Evolutionary conservation across 106 monocot species (phyloP), one percentile per base, ranked within the genome.

Genomic region (Posidonia australis): DNA sequence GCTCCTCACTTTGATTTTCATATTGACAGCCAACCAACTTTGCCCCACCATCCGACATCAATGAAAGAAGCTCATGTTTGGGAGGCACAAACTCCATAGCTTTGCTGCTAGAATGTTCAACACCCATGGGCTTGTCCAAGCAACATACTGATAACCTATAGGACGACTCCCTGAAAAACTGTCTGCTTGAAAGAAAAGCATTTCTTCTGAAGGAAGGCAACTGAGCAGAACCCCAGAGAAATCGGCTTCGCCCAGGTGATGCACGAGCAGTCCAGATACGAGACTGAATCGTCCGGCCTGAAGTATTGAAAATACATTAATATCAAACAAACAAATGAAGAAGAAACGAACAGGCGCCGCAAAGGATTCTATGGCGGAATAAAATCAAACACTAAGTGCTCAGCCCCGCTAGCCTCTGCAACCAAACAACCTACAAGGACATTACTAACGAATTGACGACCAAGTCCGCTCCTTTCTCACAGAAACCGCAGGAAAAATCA

Each of bases 91-190:
- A 22, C 4, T 21, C 23, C 16, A 20, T 44, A 5, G 49, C 29
- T 51, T 4, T 28, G n/a, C 48, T 41, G 18, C 19, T 30, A 20
- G 1, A 54, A 46, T 43, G 32, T 10, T 65, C 1, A 66, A 66
- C 16, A 0, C 44, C 20, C 10, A 44, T 4, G 19, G 64, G 30
- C 56, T 60, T 66, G 24, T 74, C 48, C 12, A 32, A 43, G 18
- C 59, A 74, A 43, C 9, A 58, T 1, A 60, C 17, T 25, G 23
- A 52, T 51, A 67, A 32, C 13, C 36, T 74, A 18, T 36, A 24
- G n/a, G 18, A 26, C 9, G 17, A n/a, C 3, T 10, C 52, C 18
- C 18, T 23, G 7, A 26, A 9, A 25, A 46, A 25, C 12, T 45
- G 46, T 28, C 26, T 47, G 17, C 24, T 46, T 46, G 24, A 21